Base-by-base conservation (phyloP, 768 basidiomycete species). In the Brasilioporus rufonigricans region DNA sequence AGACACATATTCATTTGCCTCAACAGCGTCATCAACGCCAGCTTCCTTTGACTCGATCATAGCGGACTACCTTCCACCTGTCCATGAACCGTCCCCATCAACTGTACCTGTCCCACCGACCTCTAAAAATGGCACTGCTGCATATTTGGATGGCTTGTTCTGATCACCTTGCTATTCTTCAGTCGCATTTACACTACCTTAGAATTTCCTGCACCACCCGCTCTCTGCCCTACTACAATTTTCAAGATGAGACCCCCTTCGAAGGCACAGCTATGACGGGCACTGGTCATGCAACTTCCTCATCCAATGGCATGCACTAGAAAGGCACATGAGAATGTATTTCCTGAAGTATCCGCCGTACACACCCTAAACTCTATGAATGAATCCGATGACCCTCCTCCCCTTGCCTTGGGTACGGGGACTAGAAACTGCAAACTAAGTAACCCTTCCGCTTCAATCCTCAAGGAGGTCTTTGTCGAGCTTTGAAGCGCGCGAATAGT, bases 391-490 rank as follows among this genome's bases (percentile, higher is more conserved):
- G 71, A 74, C 21, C 72, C 79, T 6, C 67, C 71, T 23, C 69
- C 72, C 23, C 63, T 71, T 4, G 68, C 63, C 27, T 66, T 73
- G 72, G 76, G 43, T 73, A 78, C 32, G 3, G 84, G 87, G 79
- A 97, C 93, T 60, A 97, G 77, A 70, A 97, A 91, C 63, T 98
- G 96, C 55, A 98, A 71, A 63, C 91, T 91, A 35, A 98, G 74
- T 41, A 94, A 71, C 0, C 96, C 96, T 49, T 84, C 81, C 21
- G 80, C 77, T 61, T 95, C 91, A 21, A 97, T 93, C 32, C 93
- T 80, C 41, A 98, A 70, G 0, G 93, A 95, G 3, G 94, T 91
- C 66, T 97, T 97, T 23, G 85, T 84, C 0, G 93, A 94, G 52
- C 78, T 85, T 55, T 90, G 85, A 48, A 98, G 71, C 9, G 95